These are phyloP conservation scores for Peronospora belbahrii DNA, from an alignment of 352 stramenopile genomes.

Conservation along the genomic window DNA sequence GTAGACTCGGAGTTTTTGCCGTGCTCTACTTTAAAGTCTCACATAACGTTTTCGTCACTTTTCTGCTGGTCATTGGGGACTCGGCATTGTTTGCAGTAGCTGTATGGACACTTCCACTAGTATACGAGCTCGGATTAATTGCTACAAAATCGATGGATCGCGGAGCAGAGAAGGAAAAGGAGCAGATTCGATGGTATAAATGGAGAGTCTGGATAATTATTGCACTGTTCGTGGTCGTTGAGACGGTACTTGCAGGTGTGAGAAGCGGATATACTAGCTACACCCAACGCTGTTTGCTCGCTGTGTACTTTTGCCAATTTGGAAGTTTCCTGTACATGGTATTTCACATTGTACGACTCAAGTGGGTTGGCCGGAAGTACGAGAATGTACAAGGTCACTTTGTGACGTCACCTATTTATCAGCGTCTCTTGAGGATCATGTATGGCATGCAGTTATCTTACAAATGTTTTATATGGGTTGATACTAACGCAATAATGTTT, in stretches of 20 bases:
- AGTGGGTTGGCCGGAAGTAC: slow-evolving; percentile 43
- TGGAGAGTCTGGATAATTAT: slow-evolving; percentile 28
- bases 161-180: slow-evolving; percentile 33
- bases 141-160: slow-evolving; percentile 42
- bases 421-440: slow-evolving; percentile 60
- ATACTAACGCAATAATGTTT: background rate
- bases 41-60: slow-evolving; percentile 18
- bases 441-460: background rate
- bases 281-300: slow-evolving; percentile 32
- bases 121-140: slow-evolving; percentile 36
- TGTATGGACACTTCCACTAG: slow-evolving; percentile 38
- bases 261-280: slow-evolving; percentile 38
- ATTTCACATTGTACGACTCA: slow-evolving; percentile 31
- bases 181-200: slow-evolving; percentile 30
- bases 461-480: background rate
- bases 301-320: slow-evolving; percentile 39
- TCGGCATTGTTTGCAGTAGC: slow-evolving; percentile 33
- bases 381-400: slow-evolving; percentile 59
- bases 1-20: slow-evolving; percentile 30
- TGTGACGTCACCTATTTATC: slow-evolving; percentile 55
- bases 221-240: slow-evolving; percentile 18
- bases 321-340: slow-evolving; percentile 43
- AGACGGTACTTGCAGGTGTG: slow-evolving; percentile 23
- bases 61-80: slow-evolving; percentile 30
- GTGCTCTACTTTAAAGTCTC: slow-evolving; percentile 36